Base-by-base conservation (phyloP, 495 filamentous ascomycete species). In the Podospora bellae-mahoneyi region DNA sequence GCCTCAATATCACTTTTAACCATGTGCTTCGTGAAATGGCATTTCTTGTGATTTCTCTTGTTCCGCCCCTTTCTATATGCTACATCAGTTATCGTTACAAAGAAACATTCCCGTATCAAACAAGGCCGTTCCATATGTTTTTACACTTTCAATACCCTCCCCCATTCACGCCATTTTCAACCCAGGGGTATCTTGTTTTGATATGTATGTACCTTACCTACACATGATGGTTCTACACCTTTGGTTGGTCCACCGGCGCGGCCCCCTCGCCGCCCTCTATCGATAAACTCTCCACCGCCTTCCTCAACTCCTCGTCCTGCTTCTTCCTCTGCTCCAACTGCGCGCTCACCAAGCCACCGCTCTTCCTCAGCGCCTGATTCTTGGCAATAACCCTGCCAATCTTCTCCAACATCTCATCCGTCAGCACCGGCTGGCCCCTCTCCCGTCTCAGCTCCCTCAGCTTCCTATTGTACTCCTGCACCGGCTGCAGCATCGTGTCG, bases 341-440 rank as follows among this genome's bases (percentile, higher is more conserved):
- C 5, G 55, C n/a, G 6, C 9, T 15, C 3, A 62, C 67, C 23
- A 58, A 62, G 23, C 15, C 27, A n/a, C 57, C 63, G 4, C 20
- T 20, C 30, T 27, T 20, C 62, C 64, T 64, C 9, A 32, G 60
- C 32, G 48, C 74, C 71, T 77, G 77, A 71, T 88, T 90, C 77
- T 72, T 74, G 39, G 83, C 87, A 72, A 91, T 90, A 60, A 90
- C 78, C 80, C 85, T 77, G 71, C 89, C 89, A 72, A 91, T 88
- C 79, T 79, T 86, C 73, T 82, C 86, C 71, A 90, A 76, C 82
- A 90, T 87, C 71, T 86, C 86, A 10, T 82, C 71, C 16, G 84
- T 84, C 57, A 91, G 77, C 69, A 80, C 75, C 18, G 82, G 86
- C 73, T 80, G 80, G 69, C 81, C 81, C 63, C 75, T 76, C 69